Percentiles rank a stretch among this genome's conserved stretches.
Conservation (phyloP, 371 early-diverging fungal genomes). For the Apophysomyces ossiformis region DNA sequence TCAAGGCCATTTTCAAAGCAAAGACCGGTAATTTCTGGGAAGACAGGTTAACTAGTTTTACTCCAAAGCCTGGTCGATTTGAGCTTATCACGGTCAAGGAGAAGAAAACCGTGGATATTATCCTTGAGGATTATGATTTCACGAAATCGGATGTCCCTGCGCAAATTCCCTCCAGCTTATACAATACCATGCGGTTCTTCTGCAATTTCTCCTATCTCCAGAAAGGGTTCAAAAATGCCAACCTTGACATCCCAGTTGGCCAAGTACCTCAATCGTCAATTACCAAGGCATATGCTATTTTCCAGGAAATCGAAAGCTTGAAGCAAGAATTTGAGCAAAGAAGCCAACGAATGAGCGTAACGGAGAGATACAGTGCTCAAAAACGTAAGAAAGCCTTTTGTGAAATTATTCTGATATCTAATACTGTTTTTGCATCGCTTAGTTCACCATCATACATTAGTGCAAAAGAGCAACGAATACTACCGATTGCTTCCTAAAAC, state of each 20-base stretch:
- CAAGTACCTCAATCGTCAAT: slow-evolving; percentile 46
- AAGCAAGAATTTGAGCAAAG: slow-evolving; percentile 28
- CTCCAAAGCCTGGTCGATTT: slow-evolving; percentile 52
- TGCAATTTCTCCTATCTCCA: slow-evolving; percentile 49
- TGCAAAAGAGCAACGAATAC: slow-evolving; percentile 41
- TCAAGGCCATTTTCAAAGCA: slow-evolving; percentile 61
- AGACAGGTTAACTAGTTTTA: slow-evolving; percentile 32
- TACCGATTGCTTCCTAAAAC: slow-evolving; percentile 40
- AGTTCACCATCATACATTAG: slow-evolving; percentile 31
- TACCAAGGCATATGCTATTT: slow-evolving; percentile 38
- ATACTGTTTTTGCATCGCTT: not conserved
- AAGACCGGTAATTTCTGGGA: slow-evolving; percentile 65
- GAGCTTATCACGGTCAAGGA: slow-evolving; percentile 37
- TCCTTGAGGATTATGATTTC: slow-evolving; percentile 18
- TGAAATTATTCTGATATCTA: not conserved
- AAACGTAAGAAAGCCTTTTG: slow-evolving; percentile 16
- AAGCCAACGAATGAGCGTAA: not conserved
- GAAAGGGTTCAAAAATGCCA: slow-evolving; percentile 28
- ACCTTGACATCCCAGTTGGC: slow-evolving; percentile 58
- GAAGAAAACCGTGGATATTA: slow-evolving; percentile 9
- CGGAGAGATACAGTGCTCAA: slow-evolving; percentile 11
- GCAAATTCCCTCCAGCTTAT: slow-evolving; percentile 24
- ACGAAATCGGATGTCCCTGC: slow-evolving; percentile 15
- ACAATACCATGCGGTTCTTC: slow-evolving; percentile 49
- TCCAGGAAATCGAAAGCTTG: slow-evolving; percentile 33